A percentile compares a stretch with the other conserved stretches of the same genome.
These are phyloP conservation scores for Leucocoprinus leucothites DNA, from an alignment of 768 basidiomycete species.

Conservation along the genomic window DNA sequence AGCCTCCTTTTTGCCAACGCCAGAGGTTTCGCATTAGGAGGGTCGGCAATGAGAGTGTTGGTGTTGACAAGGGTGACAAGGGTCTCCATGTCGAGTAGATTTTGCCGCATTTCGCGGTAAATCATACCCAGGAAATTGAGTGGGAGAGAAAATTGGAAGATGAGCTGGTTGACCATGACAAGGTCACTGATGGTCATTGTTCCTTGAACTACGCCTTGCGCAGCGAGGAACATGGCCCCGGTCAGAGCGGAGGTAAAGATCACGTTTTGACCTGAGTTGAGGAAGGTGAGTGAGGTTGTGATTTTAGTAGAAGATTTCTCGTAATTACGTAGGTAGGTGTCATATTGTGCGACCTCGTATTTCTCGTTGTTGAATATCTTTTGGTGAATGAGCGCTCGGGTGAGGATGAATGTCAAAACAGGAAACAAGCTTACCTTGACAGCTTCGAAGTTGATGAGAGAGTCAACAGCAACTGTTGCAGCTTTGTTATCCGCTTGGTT, in stretches of 20 bases:
- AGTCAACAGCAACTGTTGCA: conserved; percentile 90
- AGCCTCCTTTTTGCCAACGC: conserved; percentile 61
- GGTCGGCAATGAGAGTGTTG: no score
- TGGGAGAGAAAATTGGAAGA: no score
- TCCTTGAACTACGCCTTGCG: conserved; percentile 87
- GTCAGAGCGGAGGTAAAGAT: no score
- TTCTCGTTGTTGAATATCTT: no score
- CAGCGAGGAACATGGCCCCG: conserved; percentile 96
- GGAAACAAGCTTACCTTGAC: conserved; percentile 70
- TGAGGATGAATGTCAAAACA: neutral
- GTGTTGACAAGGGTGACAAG: no score
- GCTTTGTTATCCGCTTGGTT: conserved; percentile 97
- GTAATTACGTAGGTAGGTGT: conserved; percentile 83
- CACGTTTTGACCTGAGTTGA: no score
- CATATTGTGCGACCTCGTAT: conserved; percentile 89
- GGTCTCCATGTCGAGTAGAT: no score
- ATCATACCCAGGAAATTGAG: no score
- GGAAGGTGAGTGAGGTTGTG: no score
- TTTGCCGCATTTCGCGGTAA: no score
- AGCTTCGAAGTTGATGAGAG: conserved; percentile 96
- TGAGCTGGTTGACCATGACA: conserved; percentile 98
- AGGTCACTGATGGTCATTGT: conserved; percentile 98
- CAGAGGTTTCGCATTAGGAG: conserved; percentile 65
- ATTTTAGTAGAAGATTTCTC: conserved; percentile 92
- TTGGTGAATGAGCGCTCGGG: no score